These are phyloP conservation scores for Claviceps digitariae DNA, from an alignment of 2,329 filamentous ascomycete species.

Conservation along the genomic window DNA sequence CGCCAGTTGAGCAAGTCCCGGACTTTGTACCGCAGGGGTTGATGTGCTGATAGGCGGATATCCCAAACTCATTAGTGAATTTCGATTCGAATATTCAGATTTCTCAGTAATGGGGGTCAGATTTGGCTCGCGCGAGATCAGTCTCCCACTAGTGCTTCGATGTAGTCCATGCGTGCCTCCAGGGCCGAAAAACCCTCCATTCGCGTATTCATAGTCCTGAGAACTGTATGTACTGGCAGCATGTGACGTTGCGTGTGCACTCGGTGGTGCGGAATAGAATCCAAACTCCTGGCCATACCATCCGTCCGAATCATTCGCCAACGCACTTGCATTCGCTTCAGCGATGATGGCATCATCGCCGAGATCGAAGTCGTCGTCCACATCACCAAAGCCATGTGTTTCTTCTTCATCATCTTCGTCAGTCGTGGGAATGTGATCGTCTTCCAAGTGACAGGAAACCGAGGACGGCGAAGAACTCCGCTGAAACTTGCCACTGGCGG, in stretches of 20 bases:
- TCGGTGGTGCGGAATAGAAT: conserved; percentile 61
- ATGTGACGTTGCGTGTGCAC: conserved; percentile 29
- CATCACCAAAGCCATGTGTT: conserved; percentile 40
- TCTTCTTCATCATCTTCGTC: conserved; percentile 7
- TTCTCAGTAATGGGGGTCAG: conserved; percentile 92
- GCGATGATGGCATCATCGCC: conserved; percentile 88
- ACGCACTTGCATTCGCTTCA: conserved; percentile 82
- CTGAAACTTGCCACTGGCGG: conserved; percentile 60
- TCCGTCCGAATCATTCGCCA: conserved; percentile 84
- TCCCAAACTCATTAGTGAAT: conserved; percentile 67
- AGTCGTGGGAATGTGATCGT: conserved; percentile 2
- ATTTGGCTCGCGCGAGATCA: conserved; percentile 72
- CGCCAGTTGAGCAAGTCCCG: conserved; percentile 66
- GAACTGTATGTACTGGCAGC: conserved; percentile 21
- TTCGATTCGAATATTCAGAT: conserved; percentile 90
- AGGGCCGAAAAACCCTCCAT: conserved; percentile 82
- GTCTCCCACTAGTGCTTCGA: conserved; percentile 58
- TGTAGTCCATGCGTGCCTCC: conserved; percentile 42
- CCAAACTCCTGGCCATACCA: conserved; percentile 96
- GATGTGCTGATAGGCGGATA: conserved; percentile 26
- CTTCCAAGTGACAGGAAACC: conserved; percentile 5
- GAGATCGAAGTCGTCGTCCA: conserved; percentile 52
- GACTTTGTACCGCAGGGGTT: conserved; percentile 43
- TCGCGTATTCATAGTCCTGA: conserved; percentile 46
- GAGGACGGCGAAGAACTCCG: conserved; percentile 36